Evolutionary conservation across 1,284 basidiomycete species (phyloP).

Genomic region (Butyriboletus appendiculatus): DNA sequence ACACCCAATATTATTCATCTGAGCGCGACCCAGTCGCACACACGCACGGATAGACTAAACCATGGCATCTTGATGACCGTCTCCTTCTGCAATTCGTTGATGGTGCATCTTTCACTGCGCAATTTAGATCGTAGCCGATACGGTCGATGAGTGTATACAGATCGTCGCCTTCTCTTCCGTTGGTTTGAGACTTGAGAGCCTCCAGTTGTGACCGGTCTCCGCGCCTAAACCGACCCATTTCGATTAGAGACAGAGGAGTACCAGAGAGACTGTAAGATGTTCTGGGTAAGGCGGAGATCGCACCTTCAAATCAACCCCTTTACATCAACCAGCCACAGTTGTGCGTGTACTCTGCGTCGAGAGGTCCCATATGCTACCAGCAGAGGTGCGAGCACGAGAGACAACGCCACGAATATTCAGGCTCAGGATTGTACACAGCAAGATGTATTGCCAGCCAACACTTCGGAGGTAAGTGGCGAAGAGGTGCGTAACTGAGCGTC

Average conservation of each 20-base stretch:
- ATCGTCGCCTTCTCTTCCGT: too few species aligned
- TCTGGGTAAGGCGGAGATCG: conserved; percentile 10
- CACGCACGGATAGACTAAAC: too few species aligned
- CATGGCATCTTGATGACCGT: too few species aligned
- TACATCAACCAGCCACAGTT: conserved; percentile 31
- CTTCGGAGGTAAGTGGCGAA: conserved; percentile 15
- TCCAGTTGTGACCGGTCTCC: conserved; percentile 16
- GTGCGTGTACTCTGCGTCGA: conserved; percentile 19
- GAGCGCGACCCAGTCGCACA: conserved; percentile 27
- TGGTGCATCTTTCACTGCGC: too few species aligned
- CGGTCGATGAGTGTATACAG: too few species aligned
- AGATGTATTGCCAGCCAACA: too few species aligned
- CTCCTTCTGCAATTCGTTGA: too few species aligned
- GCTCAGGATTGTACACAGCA: too few species aligned
- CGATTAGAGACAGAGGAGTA: conserved; percentile 14
- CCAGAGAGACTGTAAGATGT: conserved; percentile 16
- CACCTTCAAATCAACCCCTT: conserved; percentile 22
- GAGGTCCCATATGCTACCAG: conserved; percentile 23
- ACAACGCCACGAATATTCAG: too few species aligned
- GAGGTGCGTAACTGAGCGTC: conserved; percentile 15
- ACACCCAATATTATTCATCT: conserved; percentile 2
- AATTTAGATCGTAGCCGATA: too few species aligned
- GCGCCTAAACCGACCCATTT: conserved; percentile 12
- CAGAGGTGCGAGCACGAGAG: conserved; percentile 7
- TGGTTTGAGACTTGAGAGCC: too few species aligned